phyloP scores from a whole-genome alignment of 495 filamentous ascomycete species.

The Trypethelium eluteriae region DNA sequence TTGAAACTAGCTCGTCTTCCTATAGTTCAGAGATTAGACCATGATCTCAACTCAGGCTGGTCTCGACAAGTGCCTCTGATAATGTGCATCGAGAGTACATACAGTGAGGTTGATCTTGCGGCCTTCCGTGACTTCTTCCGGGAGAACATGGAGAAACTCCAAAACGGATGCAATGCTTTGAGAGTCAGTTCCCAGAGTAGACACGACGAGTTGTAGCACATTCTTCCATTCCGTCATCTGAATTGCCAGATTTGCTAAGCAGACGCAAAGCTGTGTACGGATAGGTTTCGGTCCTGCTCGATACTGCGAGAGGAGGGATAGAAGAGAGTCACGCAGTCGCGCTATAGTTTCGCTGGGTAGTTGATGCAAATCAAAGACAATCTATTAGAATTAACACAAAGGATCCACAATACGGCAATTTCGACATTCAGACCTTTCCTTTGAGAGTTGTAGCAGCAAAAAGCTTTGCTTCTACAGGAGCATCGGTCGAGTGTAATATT shows the following conservation, averaged over 20 bases:
- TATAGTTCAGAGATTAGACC: constrained; percentile 50
- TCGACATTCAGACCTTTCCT: constrained; percentile 68
- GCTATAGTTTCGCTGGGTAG: constrained; percentile 66
- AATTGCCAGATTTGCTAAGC: constrained; percentile 84
- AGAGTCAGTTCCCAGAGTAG: constrained; percentile 65
- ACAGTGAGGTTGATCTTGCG: constrained; percentile 97
- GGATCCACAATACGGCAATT: no score
- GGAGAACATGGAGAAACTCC: constrained; percentile 91
- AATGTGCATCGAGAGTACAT: constrained; percentile 59
- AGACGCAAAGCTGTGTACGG: constrained; percentile 89
- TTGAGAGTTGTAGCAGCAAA: constrained; percentile 96
- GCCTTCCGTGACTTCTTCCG: constrained; percentile 98
- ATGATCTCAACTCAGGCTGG: constrained; percentile 40
- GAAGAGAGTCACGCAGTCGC: constrained; percentile 70
- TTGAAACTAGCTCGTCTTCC: constrained; percentile 82
- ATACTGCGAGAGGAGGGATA: constrained; percentile 69
- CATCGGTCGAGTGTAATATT: constrained; percentile 66
- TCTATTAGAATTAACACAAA: constrained; percentile 41
- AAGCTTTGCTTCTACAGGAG: constrained; percentile 74
- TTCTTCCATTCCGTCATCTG: constrained; percentile 97
- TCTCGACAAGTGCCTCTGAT: constrained; percentile 40
- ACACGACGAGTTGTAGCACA: constrained; percentile 72
- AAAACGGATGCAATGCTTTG: constrained; percentile 75
- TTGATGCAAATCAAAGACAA: constrained; percentile 78
- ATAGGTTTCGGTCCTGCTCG: constrained; percentile 81